Conservation (phyloP, 1,284 basidiomycete species). For the Kalmanozyma brasiliensis region DNA sequence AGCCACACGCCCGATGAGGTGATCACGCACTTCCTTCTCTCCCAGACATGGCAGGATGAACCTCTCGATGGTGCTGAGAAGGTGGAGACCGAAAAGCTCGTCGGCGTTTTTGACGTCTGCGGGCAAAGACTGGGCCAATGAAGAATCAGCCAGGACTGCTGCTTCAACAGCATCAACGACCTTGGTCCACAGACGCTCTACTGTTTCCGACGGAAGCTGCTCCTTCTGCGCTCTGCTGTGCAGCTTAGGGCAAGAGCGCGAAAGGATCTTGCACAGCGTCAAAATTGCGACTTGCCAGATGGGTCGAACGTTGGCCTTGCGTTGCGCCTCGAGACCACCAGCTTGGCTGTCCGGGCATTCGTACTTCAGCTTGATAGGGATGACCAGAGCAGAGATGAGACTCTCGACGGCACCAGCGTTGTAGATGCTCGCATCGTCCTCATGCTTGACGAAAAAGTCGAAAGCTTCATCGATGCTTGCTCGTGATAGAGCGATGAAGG, state of each 20-base stretch:
- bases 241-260: slow-evolving; percentile 34
- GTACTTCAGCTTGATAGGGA: slow-evolving; percentile 92
- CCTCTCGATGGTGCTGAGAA: slow-evolving; percentile 72
- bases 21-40: slow-evolving; percentile 77
- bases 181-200: slow-evolving; percentile 84
- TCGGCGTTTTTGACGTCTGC: slow-evolving; percentile 76
- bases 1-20: slow-evolving; percentile 77
- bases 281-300: slow-evolving; percentile 54
- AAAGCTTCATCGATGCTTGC: slow-evolving; percentile 84
- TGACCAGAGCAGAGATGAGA: slow-evolving; percentile 73
- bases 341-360: slow-evolving; percentile 77
- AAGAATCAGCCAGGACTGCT: slow-evolving; percentile 86
- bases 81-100: slow-evolving; percentile 83
- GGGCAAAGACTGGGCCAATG: slow-evolving; percentile 70
- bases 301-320: slow-evolving; percentile 31
- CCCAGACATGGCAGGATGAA: slow-evolving; percentile 83
- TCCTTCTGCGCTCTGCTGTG: slow-evolving; percentile 5
- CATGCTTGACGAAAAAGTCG: slow-evolving; percentile 71
- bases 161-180: slow-evolving; percentile 85
- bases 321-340: slow-evolving; percentile 69
- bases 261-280: slow-evolving; percentile 40
- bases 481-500: slow-evolving; percentile 87
- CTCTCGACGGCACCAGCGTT: slow-evolving; percentile 83
- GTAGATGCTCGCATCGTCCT: slow-evolving; percentile 76
- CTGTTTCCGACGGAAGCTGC: slow-evolving; percentile 74